Base-by-base conservation (phyloP, 202 grass and related monocot genomes). In the Alloteropsis angusta region DNA sequence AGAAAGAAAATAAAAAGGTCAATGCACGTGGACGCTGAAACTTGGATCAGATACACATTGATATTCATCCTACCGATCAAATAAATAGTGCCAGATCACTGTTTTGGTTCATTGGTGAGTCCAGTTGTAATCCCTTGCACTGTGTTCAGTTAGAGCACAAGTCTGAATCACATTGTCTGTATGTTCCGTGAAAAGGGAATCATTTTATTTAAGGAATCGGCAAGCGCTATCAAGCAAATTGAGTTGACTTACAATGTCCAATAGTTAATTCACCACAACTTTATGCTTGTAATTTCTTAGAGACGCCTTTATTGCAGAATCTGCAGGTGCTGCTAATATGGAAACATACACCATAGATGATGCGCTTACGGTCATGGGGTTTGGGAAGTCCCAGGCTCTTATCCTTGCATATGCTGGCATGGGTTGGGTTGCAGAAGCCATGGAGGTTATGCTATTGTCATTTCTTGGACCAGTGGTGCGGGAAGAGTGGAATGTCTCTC, bases 401-500 rank as follows among this genome's bases (percentile, higher is more conserved):
- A 82, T 97, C 53, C 93, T 97, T 68, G 84, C 45, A 16, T 97
- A 97, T 71, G 85, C 90, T 6, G 90, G 93, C 26, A 93, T 89
- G 76, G 90, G 88, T 38, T 97, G 78, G 90, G 63, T 84, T 65
- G 75, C 84, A 57, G 86, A 93, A 76, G 84, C 90, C 41, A 97
- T 97, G 93, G 90, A 97, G 74, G 23, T 97, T 9, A 97, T 91
- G 88, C 86, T 97, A 2, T 71, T 93, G 32, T 97, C 93, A 2
- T 97, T 97, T 75, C 72, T 97, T 48, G 90, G 90, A 8, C 86
- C 90, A 35, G 60, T 88, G 74, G 72, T 93, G 74, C 75, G 80
- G 50, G 72, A 71, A 41, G 88, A 93, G 49, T 97, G 93, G 93
- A 85, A 83, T 5, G 14, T 97, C 41, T 89, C 93, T 48, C 47